A percentile compares a stretch with the other conserved stretches of the same genome.
Conservation (phyloP, 2,329 filamentous ascomycete species). For the Pseudocercospora fuligena region DNA sequence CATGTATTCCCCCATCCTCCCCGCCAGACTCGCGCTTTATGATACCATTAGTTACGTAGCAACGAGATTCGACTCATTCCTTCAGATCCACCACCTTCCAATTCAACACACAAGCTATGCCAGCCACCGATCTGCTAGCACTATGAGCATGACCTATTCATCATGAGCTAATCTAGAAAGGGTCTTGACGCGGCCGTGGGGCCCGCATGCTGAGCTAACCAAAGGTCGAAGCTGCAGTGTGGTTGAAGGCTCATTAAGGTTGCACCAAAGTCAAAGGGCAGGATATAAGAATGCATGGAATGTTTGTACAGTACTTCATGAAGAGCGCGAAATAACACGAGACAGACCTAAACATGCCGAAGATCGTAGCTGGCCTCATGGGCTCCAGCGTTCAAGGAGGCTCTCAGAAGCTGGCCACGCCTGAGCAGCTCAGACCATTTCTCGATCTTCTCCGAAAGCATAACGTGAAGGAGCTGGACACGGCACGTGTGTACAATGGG, state of each 20-base stretch:
- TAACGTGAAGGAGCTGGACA: constrained; percentile 45
- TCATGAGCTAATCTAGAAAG: not conserved
- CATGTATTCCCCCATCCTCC: not conserved
- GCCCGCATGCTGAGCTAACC: constrained; percentile 15
- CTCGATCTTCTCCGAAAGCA: constrained; percentile 40
- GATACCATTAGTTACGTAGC: not conserved
- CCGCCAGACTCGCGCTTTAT: no score
- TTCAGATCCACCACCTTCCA: not conserved
- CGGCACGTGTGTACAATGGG: constrained; percentile 46
- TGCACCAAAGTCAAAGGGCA: not conserved
- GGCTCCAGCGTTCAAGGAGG: constrained; percentile 34
- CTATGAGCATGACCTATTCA: not conserved
- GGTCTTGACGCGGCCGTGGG: not conserved
- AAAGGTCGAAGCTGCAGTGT: not conserved
- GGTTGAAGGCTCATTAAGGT: not conserved
- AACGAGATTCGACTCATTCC: not conserved
- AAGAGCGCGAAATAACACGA: not conserved
- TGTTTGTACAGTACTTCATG: not conserved
- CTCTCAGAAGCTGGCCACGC: constrained; percentile 28
- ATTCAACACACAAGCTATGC: not conserved
- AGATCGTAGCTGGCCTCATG: constrained; percentile 38
- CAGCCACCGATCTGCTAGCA: not conserved
- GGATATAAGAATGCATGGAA: not conserved
- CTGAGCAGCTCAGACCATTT: constrained; percentile 35
- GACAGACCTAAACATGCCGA: constrained; percentile 30